phyloP scores from a whole-genome alignment of 2,329 filamentous ascomycete species.

The Alternaria tenuissima region DNA sequence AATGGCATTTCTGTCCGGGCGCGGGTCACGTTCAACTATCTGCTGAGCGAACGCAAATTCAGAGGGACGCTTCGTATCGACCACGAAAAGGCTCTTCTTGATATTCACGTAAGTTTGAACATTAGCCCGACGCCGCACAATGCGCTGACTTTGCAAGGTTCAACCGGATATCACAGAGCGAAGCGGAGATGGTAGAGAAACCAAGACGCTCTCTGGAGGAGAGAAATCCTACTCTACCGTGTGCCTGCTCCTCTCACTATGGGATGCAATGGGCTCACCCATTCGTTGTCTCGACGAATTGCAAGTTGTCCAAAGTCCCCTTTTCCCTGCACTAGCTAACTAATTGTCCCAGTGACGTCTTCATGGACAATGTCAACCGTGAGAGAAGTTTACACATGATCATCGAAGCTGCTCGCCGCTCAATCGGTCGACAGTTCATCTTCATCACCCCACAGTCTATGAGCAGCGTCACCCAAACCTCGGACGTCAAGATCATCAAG shows the following conservation, averaged over 20 bases:
- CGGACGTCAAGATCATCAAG: constrained; percentile 83
- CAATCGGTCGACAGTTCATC: constrained; percentile 92
- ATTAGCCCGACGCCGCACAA: not conserved
- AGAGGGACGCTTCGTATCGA: constrained; percentile 82
- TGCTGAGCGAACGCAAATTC: constrained; percentile 89
- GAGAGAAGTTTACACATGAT: constrained; percentile 94
- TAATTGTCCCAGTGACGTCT: constrained; percentile 72
- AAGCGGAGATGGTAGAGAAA: constrained; percentile 76
- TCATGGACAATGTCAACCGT: constrained; percentile 98
- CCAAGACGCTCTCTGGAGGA: constrained; percentile 91
- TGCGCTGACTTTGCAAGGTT: constrained; percentile 52
- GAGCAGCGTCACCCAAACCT: constrained; percentile 51
- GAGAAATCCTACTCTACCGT: constrained; percentile 99
- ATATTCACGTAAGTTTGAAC: constrained; percentile 68
- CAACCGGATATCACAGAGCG: constrained; percentile 74
- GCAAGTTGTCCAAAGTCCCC: constrained; percentile 49
- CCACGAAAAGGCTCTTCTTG: constrained; percentile 75
- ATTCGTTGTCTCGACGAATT: constrained; percentile 97
- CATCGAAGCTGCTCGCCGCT: constrained; percentile 82
- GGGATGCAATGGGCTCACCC: constrained; percentile 98
- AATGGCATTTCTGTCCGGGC: constrained; percentile 85
- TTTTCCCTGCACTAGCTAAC: constrained; percentile 21
- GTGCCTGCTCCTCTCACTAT: constrained; percentile 88
- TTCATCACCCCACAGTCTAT: constrained; percentile 95
- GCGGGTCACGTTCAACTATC: constrained; percentile 84